Percentiles rank a stretch among this genome's conserved stretches.
Evolutionary conservation across 768 basidiomycete species (phyloP).

Genomic region (Candolleomyces eurysporus): DNA sequence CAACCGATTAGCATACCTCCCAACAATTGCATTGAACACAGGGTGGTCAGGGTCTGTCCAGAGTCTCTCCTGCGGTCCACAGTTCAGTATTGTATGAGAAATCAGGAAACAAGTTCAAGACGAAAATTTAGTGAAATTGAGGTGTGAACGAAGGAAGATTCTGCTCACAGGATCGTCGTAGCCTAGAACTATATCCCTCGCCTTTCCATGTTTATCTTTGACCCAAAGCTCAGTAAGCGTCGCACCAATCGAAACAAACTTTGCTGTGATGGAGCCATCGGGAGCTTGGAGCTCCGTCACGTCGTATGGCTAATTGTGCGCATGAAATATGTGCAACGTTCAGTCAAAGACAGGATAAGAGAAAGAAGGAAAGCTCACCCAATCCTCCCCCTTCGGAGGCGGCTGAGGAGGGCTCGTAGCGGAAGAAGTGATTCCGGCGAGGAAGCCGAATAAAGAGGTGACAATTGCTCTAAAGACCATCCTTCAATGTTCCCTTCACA

Average conservation of each 20-base stretch:
- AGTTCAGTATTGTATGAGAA: not conserved
- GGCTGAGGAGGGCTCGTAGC: too few relatives aligned
- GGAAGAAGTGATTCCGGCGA: too few relatives aligned
- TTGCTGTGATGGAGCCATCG: conserved; percentile 54
- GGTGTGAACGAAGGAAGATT: not conserved
- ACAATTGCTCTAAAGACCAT: too few relatives aligned
- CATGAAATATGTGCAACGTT: too few relatives aligned
- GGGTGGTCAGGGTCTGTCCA: conserved; percentile 47
- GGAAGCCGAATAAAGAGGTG: too few relatives aligned
- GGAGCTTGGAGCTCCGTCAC: conserved; percentile 45
- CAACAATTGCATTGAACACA: conserved; percentile 41
- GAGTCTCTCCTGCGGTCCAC: conserved; percentile 29
- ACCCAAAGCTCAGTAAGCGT: conserved; percentile 57
- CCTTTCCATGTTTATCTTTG: conserved; percentile 46
- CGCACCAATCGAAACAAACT: conserved; percentile 56
- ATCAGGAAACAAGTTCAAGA: too few relatives aligned
- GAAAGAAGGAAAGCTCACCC: too few relatives aligned
- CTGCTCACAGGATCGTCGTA: conserved; percentile 50
- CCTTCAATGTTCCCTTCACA: too few relatives aligned
- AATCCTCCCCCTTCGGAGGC: too few relatives aligned
- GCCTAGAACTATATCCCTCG: conserved; percentile 52
- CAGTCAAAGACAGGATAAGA: too few relatives aligned
- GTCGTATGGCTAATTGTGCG: conserved; percentile 41
- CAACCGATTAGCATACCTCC: conserved; percentile 51
- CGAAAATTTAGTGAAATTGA: too few relatives aligned